Evolutionary conservation across 108 stramenopile species (phyloP), one percentile per base, ranked within the genome.

Genomic region (Pseudonitzschia multiseries): DNA sequence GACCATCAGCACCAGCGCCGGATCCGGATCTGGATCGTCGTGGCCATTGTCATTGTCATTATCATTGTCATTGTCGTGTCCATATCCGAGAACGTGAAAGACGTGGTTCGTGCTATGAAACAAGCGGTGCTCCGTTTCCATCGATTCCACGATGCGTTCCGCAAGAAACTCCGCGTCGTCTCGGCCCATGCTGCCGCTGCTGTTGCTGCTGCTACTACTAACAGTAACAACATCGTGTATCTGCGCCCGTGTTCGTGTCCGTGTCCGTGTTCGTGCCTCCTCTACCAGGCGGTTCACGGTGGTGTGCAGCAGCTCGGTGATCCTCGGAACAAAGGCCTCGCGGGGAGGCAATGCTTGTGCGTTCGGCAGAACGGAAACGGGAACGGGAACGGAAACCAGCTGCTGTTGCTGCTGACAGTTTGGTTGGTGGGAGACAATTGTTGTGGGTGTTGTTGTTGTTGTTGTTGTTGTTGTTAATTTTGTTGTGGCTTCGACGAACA

Each of bases 101-200:
- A 83, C 80, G 60, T 87, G 86, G 52, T 74, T 62, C 50, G 84
- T 83, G 48, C 73, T 73, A 51, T 87, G 86, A 57, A 79, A 87
- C 26, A 77, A 71, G 15, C 86, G 77, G 6, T 66, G 42, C 24
- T 31, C 15, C 17, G 71, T 83, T 0, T 69, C 69, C 86, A 87
- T 87, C 65, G 77, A 78, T 68, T 80, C 73, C 40, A 82, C 65
- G 42, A 87, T 80, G 18, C 83, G 32, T 46, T 32, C 44, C 0
- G 83, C 52, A 24, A 80, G 69, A 26, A 41, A 2, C 0, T 28
- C 18, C 18, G 24, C 56, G 20, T 76, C 75, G 26, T 62, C 75
- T 8, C 57, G 12, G 10, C 62, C 68, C 3, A 76, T 13, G n/a
- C 9, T 3, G 13, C 46, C 9, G 46, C 46, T 3, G 46, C 46